These are phyloP conservation scores for Xylaria telfairii DNA, from an alignment of 495 filamentous ascomycete genomes.

Conservation along the genomic window DNA sequence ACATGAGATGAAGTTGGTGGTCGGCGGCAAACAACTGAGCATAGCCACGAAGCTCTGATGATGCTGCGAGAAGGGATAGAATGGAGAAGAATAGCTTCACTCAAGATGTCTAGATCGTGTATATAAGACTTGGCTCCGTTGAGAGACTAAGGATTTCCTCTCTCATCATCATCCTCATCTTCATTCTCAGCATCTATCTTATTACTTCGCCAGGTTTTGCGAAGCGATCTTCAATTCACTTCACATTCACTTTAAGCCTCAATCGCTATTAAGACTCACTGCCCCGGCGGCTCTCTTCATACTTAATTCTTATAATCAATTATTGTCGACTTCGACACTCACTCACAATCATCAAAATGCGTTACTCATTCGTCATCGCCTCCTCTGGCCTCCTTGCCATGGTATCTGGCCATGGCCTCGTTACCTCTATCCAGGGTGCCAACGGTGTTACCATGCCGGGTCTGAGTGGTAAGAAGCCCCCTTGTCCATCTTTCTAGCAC, in stretches of 20 bases:
- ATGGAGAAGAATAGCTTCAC: not conserved
- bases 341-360: slow-evolving; percentile 36
- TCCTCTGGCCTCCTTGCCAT: slow-evolving; percentile 37
- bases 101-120: not conserved
- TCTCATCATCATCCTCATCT: slow-evolving; percentile 17
- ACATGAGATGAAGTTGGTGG: slow-evolving; percentile 20
- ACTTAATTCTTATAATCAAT: not conserved
- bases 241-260: not conserved
- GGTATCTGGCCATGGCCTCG: slow-evolving; percentile 53
- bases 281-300: slow-evolving; percentile 13
- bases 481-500: not conserved
- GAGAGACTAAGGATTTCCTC: not conserved
- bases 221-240: not conserved
- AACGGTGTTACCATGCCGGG: slow-evolving; percentile 63
- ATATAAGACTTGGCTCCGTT: slow-evolving; percentile 5
- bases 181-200: not conserved
- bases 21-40: slow-evolving; percentile 7
- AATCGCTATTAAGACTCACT: not conserved
- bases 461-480: slow-evolving; percentile 47
- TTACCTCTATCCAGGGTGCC: slow-evolving; percentile 57
- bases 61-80: not conserved
- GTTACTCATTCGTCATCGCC: slow-evolving; percentile 33
- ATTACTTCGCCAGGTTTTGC: slow-evolving; percentile 19
- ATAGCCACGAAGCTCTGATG: slow-evolving; percentile 14
- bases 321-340: not conserved